These are phyloP conservation scores for Waltergamsia citrina DNA, from an alignment of 2,329 filamentous ascomycete genomes.

Conservation along the genomic window DNA sequence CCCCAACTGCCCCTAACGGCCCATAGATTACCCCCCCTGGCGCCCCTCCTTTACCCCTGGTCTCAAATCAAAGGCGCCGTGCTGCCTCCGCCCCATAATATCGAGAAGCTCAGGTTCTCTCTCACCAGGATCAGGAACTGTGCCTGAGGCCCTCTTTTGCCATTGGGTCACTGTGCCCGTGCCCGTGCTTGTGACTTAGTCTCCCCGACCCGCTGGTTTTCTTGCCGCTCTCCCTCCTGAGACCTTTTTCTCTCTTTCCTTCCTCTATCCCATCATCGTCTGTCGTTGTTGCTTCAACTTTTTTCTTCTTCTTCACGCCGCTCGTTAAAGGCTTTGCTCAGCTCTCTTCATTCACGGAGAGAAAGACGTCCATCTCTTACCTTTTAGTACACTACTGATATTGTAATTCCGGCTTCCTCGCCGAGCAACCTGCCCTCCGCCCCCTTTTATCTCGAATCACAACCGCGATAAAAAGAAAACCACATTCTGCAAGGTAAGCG, in stretches of 20 bases:
- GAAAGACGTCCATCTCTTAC: no score
- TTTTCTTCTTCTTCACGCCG: slow-evolving; percentile 8
- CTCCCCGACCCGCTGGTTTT: no score
- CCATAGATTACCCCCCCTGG: no score
- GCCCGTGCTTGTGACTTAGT: no score
- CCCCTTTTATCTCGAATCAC: background rate
- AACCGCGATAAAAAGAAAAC: background rate
- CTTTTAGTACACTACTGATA: no score
- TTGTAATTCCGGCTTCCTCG: slow-evolving; percentile 3
- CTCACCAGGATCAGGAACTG: no score
- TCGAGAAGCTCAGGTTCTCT: no score
- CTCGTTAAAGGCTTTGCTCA: slow-evolving; percentile 8
- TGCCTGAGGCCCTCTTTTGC: background rate
- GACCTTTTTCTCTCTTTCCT: slow-evolving; percentile 5
- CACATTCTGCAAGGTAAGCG: no score
- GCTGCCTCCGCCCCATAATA: no score
- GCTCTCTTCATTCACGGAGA: slow-evolving; percentile 1
- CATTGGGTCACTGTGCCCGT: no score
- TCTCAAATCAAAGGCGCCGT: slow-evolving; percentile 2
- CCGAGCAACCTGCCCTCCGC: background rate
- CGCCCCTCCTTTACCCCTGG: background rate
- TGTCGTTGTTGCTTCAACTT: slow-evolving; percentile 2
- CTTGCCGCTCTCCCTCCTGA: slow-evolving; percentile 3
- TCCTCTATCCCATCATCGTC: slow-evolving; percentile 2
- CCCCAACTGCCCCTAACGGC: no score